Percentiles rank a stretch among this genome's conserved stretches.
phyloP scores from a whole-genome alignment of 2,329 filamentous ascomycete genomes.

The Talaromyces pinophilus region DNA sequence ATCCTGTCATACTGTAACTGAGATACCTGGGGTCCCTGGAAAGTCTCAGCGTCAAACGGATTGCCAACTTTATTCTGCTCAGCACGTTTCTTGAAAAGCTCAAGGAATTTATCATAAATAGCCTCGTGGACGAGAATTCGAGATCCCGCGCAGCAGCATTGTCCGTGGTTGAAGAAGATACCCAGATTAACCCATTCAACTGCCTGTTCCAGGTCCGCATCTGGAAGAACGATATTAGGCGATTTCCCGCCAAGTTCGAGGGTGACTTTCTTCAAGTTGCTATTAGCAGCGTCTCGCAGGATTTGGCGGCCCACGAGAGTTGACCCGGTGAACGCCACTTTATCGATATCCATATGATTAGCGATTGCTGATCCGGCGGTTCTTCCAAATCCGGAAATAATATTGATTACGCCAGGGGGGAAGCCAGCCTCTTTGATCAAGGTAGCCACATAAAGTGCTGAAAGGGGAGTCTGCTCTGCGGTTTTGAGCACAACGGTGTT shows the following conservation, averaged over 20 bases:
- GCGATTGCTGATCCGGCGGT: conserved; percentile 69
- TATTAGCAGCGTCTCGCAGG: conserved; percentile 62
- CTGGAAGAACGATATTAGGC: conserved; percentile 63
- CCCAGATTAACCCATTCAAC: conserved; percentile 65
- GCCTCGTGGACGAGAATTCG: conserved; percentile 82
- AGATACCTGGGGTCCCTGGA: conserved; percentile 86
- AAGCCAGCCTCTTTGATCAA: conserved; percentile 63
- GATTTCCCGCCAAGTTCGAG: conserved; percentile 68
- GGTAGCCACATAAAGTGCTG: conserved; percentile 60
- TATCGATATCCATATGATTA: conserved; percentile 65
- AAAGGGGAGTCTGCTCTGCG: conserved; percentile 67
- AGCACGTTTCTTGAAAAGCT: conserved; percentile 75
- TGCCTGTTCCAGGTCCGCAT: conserved; percentile 66
- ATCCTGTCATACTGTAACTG: conserved; percentile 85
- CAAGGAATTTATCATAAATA: conserved; percentile 85
- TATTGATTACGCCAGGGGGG: conserved; percentile 63
- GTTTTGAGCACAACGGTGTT: conserved; percentile 67
- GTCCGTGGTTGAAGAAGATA: conserved; percentile 62
- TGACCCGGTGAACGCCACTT: conserved; percentile 65
- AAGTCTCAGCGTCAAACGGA: conserved; percentile 75
- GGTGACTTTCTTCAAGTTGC: conserved; percentile 66
- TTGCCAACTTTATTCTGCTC: conserved; percentile 76
- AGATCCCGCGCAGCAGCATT: conserved; percentile 61
- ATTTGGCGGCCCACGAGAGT: conserved; percentile 62
- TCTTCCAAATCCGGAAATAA: conserved; percentile 74